A percentile compares a stretch with the other conserved stretches of the same genome.
Evolutionary conservation across 129 eudicot species (phyloP).

Genomic region (Flaveria sonorensis): DNA sequence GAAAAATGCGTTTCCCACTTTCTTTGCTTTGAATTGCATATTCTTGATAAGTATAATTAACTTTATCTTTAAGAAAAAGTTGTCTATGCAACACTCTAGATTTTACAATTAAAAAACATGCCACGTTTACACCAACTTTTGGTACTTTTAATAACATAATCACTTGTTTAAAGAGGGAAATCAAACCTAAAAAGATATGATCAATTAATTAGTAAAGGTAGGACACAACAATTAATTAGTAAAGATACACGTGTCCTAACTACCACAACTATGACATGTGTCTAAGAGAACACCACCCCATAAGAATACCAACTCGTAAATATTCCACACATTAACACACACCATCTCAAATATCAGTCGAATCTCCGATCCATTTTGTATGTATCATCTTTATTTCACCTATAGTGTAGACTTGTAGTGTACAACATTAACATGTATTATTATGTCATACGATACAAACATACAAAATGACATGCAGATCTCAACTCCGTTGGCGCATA

Average conservation of each 20-base stretch:
- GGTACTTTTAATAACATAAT: neutral
- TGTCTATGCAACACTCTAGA: neutral
- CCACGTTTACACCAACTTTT: conserved; percentile 6
- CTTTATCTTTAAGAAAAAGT: conserved; percentile 5
- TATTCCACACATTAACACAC: neutral
- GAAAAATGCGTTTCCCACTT: neutral
- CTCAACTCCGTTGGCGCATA: no score
- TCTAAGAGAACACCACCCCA: neutral
- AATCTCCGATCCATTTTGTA: neutral
- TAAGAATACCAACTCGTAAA: neutral
- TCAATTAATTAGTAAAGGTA: neutral
- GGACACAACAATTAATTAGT: neutral
- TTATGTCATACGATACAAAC: no score
- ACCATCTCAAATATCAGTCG: neutral
- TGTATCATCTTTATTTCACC: neutral
- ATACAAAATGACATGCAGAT: no score
- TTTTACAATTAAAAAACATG: no score
- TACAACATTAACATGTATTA: neutral
- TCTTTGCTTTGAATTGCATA: neutral
- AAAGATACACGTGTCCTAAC: neutral
- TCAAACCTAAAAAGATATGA: conserved; percentile 12
- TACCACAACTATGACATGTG: neutral
- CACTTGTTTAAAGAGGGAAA: neutral
- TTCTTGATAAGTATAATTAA: neutral
- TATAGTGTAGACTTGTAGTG: neutral